A percentile compares a stretch with the other conserved stretches of the same genome.
Evolutionary conservation across 257 asterid genomes (phyloP).

Genomic region (Fraxinus quadrangulata): DNA sequence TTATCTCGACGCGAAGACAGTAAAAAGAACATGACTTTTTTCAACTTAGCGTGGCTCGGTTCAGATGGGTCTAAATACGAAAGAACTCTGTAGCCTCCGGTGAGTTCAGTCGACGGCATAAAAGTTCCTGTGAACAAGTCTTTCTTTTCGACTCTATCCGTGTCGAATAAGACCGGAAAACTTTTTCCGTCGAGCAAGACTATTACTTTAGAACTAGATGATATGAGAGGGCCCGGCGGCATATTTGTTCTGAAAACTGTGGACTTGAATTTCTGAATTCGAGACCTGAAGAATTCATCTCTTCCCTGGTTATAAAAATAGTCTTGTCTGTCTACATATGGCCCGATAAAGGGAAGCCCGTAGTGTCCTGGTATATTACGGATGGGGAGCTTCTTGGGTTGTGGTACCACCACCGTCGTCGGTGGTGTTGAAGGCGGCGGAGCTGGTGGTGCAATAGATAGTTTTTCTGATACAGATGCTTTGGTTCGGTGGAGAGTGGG

Average conservation of each 20-base stretch:
- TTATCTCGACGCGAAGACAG: conserved; percentile 56
- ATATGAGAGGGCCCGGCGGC: conserved; percentile 88
- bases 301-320: conserved; percentile 75
- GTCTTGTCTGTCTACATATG: conserved; percentile 71
- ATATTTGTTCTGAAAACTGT: conserved; percentile 78
- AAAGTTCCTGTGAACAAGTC: conserved; percentile 79
- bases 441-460: conserved; percentile 18
- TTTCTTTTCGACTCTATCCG: conserved; percentile 69
- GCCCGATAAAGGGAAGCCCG: conserved; percentile 69
- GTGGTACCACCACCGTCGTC: not conserved
- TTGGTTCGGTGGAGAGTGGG: conserved; percentile 15
- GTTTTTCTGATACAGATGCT: conserved; percentile 46
- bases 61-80: conserved; percentile 87
- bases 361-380: conserved; percentile 69
- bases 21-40: conserved; percentile 58
- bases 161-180: conserved; percentile 71
- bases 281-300: conserved; percentile 67
- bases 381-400: conserved; percentile 37
- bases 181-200: conserved; percentile 81
- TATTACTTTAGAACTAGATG: conserved; percentile 64
- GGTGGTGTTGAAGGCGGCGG: not conserved
- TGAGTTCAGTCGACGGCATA: conserved; percentile 70
- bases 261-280: conserved; percentile 60
- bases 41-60: conserved; percentile 65
- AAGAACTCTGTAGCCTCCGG: conserved; percentile 76